A percentile compares a stretch with the other conserved stretches of the same genome.
Conservation (phyloP, 2,329 filamentous ascomycete genomes). For the Eutypa lata region DNA sequence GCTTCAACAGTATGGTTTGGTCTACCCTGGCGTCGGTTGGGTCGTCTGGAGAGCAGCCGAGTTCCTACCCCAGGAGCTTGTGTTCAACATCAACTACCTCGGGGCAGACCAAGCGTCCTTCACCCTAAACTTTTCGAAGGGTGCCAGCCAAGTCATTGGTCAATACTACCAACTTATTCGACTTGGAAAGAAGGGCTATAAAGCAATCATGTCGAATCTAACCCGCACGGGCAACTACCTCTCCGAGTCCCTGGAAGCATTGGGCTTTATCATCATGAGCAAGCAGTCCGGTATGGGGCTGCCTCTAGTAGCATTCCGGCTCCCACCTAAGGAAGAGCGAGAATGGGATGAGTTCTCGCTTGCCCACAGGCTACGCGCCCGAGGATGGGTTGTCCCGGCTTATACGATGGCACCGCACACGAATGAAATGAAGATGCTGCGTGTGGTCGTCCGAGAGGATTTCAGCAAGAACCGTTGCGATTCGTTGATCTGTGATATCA, state of each 20-base stretch:
- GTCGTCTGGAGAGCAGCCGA: conserved; percentile 82
- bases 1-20: conserved; percentile 47
- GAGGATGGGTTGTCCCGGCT: conserved; percentile 90
- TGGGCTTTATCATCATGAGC: conserved; percentile 88
- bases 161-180: conserved; percentile 98
- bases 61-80: conserved; percentile 82
- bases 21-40: conserved; percentile 95
- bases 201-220: conserved; percentile 89
- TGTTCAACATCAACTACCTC: conserved; percentile 99
- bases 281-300: conserved; percentile 73
- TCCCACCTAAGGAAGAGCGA: conserved; percentile 58
- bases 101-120: conserved; percentile 94
- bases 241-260: conserved; percentile 63
- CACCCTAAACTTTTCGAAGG: conserved; percentile 96
- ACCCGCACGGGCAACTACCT: conserved; percentile 89
- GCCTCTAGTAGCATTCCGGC: conserved; percentile 85
- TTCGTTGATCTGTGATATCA: conserved; percentile 72
- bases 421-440: conserved; percentile 80
- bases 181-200: conserved; percentile 88
- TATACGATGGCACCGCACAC: conserved; percentile 97
- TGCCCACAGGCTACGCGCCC: conserved; percentile 80
- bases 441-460: conserved; percentile 89
- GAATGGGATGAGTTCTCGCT: conserved; percentile 73
- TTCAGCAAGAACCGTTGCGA: conserved; percentile 83
- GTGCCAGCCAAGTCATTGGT: conserved; percentile 88